These are phyloP conservation scores for Dianthus caryophyllus DNA, from an alignment of 148 eudicot species.

Conservation along the genomic window DNA sequence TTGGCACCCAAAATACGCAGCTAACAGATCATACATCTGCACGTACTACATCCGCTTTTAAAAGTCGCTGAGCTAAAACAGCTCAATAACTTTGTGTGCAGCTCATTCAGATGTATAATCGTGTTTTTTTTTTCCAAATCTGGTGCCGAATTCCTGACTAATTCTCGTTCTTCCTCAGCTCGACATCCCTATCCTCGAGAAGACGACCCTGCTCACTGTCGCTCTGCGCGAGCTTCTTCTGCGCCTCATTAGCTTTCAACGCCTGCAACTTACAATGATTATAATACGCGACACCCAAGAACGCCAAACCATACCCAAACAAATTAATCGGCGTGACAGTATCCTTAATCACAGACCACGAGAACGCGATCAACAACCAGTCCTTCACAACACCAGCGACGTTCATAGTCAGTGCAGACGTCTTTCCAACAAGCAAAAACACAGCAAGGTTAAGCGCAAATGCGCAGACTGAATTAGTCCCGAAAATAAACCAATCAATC, in stretches of 20 bases:
- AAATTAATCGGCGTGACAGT: slow-evolving; percentile 56
- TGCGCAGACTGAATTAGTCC: slow-evolving; percentile 64
- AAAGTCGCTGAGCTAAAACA: too few relatives aligned
- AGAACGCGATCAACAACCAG: slow-evolving; percentile 76
- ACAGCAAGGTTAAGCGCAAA: slow-evolving; percentile 72
- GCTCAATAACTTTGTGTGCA: too few relatives aligned
- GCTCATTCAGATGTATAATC: too few relatives aligned
- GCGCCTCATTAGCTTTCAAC: slow-evolving; percentile 60
- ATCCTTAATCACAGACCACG: slow-evolving; percentile 79
- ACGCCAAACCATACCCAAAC: slow-evolving; percentile 59
- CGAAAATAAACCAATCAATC: slow-evolving; percentile 51
- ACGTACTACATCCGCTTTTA: too few relatives aligned
- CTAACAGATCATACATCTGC: too few relatives aligned
- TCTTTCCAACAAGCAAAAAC: slow-evolving; percentile 67
- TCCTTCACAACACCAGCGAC: slow-evolving; percentile 83
- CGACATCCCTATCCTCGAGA: slow-evolving; percentile 46
- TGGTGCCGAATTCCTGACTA: too few relatives aligned
- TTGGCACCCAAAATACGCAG: too few relatives aligned
- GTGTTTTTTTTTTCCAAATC: too few relatives aligned
- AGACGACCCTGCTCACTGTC: slow-evolving; percentile 51
- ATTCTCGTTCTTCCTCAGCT: slow-evolving; percentile 37
- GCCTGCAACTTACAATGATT: slow-evolving; percentile 61
- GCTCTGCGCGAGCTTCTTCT: slow-evolving; percentile 43
- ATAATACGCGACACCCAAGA: slow-evolving; percentile 63
- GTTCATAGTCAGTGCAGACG: slow-evolving; percentile 76